Evolutionary conservation across 495 filamentous ascomycete genomes (phyloP), one percentile per base, ranked within the genome.

Genomic region (Aspergillus indologenus): DNA sequence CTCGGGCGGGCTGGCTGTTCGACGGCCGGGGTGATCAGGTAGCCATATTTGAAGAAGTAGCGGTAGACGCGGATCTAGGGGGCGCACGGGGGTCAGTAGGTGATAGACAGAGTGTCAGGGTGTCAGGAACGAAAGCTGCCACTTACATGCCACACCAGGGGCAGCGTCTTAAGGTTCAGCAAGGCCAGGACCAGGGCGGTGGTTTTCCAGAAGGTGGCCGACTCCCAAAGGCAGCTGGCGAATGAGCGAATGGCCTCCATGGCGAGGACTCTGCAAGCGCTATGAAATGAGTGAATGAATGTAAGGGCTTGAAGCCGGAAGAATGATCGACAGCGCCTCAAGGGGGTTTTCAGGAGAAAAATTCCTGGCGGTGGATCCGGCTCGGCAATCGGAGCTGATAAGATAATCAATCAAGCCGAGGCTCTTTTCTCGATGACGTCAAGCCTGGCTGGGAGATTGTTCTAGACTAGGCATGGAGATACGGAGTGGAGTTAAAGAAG

Each of bases 141-240:
- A 73, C 80, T 24, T 71, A 81, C 77, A 70, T 85, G 82, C 82
- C 82, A 85, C 11, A 78, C 67, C 18, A 77, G 64, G 0, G 82
- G 82, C 7, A 83, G 50, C 22, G 66, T 76, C 67, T 85, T 85
- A 53, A 83, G 60, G 59, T 85, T 85, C 9, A 75, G 62, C 1
- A 84, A 55, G 9, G 76, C 76, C 21, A 83, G 73, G 14, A 76
- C 15, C 24, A 83, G 54, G 17, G 73, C 72, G 0, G 80, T 54
- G 2, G 75, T 54, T 52, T 71, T 71, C 81, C 81, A 84, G 63
- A 65, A 65, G 23, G 59, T 49, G 43, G 56, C 47, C 1, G 63
- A 65, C 5, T 54, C 23, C 63, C 63, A 65, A 42, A 59, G 47
- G 21, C 46, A 56, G 47, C 46, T 8, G 18, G 56, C 42, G 7